Base-by-base conservation (phyloP, 441 rosid genomes). In the Brassica balearica region DNA sequence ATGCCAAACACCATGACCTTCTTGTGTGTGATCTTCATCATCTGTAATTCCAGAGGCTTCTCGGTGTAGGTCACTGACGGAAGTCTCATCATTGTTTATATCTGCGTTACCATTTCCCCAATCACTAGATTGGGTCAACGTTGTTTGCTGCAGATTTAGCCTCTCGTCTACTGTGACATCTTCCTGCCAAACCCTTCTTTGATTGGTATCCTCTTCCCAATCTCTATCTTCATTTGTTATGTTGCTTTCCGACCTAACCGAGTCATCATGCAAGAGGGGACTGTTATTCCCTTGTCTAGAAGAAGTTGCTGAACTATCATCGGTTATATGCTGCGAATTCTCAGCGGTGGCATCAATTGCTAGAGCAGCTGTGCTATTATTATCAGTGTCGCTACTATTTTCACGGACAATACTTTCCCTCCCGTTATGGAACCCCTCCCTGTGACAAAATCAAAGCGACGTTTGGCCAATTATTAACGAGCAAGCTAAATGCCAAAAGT, bases 391-490 rank as follows among this genome's bases (percentile, higher is more conserved):
- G 72, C 61, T 74, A 29, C 73, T 69, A 29, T 17, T 17, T 5
- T 69, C 73, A 53, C 12, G 48, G 73, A 69, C 73, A 29, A 29
- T 53, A 69, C 6, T 69, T 83, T 92, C 99, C 71, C 90, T 84
- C 83, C 91, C 87, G 75, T 88, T 85, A 73, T 88, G 97, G 77
- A 96, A 94, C 59, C 97, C 99, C 79, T 91, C 97, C 89, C 98
- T 96, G 81, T n/a, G 51, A 71, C 59, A 75, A 8, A 71, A 75
- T 9, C 77, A 80, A 63, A 36, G 48, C 6, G 5, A 62, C 6
- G 14, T 6, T 62, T 68, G 72, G 3, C 19, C 1, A 62, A 62
- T 9, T 66, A 62, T 63, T 5, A 23, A 64, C 56, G 14, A 64
- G 29, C 10, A 15, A 69, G 17, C 53, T 17, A 67, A 48, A 78